Evolutionary conservation across 139 green algal genomes (phyloP), one percentile per base, ranked within the genome.

Genomic region (Chlamydomonas sphaeroides): DNA sequence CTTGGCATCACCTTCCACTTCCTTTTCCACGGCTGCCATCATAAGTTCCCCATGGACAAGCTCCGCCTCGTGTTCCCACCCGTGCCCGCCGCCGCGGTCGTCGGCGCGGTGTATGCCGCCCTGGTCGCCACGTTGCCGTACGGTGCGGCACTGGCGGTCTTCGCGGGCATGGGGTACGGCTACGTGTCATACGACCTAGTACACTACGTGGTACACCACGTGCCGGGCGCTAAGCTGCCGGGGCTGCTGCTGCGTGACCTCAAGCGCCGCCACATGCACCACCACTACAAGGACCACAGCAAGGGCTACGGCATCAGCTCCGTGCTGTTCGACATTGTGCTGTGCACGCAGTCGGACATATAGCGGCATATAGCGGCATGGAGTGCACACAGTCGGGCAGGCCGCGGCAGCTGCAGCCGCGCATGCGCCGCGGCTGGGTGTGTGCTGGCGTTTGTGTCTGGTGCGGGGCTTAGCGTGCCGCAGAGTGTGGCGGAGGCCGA

Each of bases 1-100:
- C 87, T 84, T 71, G 86, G 75, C 77, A 98, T 98, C 85, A 94
- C 92, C 2, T 62, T 97, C 1, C 97, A 99, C 84, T 99, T 98
- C 78, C 79, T 97, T 0, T 93, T 99, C 61, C 97, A 99, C 65
- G 97, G 97, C 42, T 97, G 92, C 84, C 97, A 99, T 83, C 97
- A 99, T 92, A 99, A 99, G 90, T 97, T 91, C 77, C 97, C 97
- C 7, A 88, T 90, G 68, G 97, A 99, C 80, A 66, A 69, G n/a
- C 65, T 92, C 41, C 87, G 97, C 4, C 90, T 99, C 8, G 97
- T 99, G 0, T 98, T 99, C 70, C 97, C 97, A n/a, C 96, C 95
- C 4, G 62, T 95, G 17, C 92, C 94, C 0, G 92, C 92, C 7
- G 68, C 68, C 1, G 42, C 67, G 3, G 82, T 95, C 3, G 91